Percentiles rank a stretch among this genome's conserved stretches.
phyloP scores from a whole-genome alignment of 768 basidiomycete species.

The Suillus brevipes region DNA sequence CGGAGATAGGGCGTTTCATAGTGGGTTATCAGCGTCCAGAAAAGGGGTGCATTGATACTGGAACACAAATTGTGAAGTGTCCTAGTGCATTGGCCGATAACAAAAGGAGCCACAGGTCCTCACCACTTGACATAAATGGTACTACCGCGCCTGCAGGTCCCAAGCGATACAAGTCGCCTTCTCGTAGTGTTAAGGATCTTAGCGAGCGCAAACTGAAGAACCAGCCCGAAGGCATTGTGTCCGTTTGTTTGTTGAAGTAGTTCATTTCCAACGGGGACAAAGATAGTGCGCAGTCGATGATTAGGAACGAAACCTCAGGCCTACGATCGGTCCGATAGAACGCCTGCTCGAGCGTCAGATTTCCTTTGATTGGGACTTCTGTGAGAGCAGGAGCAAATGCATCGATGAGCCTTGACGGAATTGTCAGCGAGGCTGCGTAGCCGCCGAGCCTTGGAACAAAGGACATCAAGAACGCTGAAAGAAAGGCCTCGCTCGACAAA shows the following conservation, averaged over 20 bases:
- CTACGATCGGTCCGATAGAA: conserved; percentile 12
- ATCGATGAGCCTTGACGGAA: conserved; percentile 6
- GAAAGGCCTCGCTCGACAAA: conserved; percentile 5
- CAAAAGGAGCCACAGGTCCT: too few relatives aligned
- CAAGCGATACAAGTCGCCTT: conserved; percentile 4
- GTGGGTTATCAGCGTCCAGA: conserved; percentile 19
- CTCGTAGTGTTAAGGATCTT: conserved; percentile 16
- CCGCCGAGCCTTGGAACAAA: conserved; percentile 10
- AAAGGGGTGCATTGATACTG: not conserved
- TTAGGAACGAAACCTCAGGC: conserved; percentile 14
- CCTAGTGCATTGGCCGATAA: too few relatives aligned
- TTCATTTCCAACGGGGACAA: conserved; percentile 14
- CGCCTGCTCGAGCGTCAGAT: not conserved
- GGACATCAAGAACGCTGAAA: conserved; percentile 6
- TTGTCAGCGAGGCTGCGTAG: conserved; percentile 11
- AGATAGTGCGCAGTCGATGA: conserved; percentile 8
- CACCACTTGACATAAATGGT: too few relatives aligned
- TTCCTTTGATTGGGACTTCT: conserved; percentile 16
- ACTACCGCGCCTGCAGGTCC: too few relatives aligned
- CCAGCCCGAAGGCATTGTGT: conserved; percentile 10
- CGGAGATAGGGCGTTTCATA: conserved; percentile 16
- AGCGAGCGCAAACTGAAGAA: conserved; percentile 14
- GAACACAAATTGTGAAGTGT: too few relatives aligned
- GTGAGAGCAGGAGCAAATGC: conserved; percentile 10
- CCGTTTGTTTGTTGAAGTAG: not conserved